Evolutionary conservation across 2,329 filamentous ascomycete species (phyloP), one percentile per base, ranked within the genome.

Genomic region (Microdochium bolleyi): DNA sequence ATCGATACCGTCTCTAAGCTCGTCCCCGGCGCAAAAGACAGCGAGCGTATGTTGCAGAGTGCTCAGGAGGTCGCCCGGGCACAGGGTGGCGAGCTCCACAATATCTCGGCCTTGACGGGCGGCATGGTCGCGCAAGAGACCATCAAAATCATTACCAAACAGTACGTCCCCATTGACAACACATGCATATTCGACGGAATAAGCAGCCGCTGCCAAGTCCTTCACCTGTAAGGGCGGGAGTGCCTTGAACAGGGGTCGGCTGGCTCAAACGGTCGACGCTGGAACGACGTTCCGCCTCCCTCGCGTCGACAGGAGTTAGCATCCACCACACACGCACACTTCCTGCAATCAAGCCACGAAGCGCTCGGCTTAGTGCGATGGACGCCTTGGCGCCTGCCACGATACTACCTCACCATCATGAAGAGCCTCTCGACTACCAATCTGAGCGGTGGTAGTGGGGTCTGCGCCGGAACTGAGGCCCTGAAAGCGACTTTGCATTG

Each of bases 101-200:
- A 96, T 66, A 88, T 95, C 53, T 88, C 92, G 30, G 86, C 92
- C 24, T 73, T 96, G 53, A 87, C 85, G 1, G 95, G 94, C 27
- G 95, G 94, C 2, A 87, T 99, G 74, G 87, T 95, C 49, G 90
- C 92, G n/a, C 95, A 99, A 70, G 94, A 99, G 72, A 83, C 92
- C 57, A 95, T 99, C 73, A 99, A 99, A 68, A 82, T 92, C 54
- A 80, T 88, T 61, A 88, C 85, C 13, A 83, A 83, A 63, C 85
- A 88, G 71, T 88, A 88, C 68, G 75, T 87, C 46, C 84, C 85
- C 24, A 80, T 87, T 57, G 83, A 88, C 60, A 86, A 87, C 66
- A 85, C 82, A 16, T 87, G 84, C 63, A 75, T 88, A 56, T 87
- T 85, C 60, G 84, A 88, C 71, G 85, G 84, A 22, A 83, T 88